phyloP scores from a whole-genome alignment of 2,329 filamentous ascomycete species.

The Microascus cirrosus region DNA sequence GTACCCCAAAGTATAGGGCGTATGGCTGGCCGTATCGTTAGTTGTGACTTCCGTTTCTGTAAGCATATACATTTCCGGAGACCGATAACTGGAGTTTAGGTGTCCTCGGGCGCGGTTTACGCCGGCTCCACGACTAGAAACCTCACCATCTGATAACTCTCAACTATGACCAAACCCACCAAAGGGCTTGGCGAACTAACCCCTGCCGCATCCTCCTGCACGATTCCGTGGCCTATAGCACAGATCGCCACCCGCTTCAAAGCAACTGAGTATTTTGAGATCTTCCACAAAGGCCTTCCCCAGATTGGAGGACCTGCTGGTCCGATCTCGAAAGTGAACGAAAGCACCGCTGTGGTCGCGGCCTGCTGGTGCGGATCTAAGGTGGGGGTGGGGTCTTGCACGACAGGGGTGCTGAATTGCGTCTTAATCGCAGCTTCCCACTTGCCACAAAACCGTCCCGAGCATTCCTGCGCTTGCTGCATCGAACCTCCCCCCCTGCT shows the following conservation, averaged over 20 bases:
- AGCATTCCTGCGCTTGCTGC: neutral
- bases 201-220: neutral
- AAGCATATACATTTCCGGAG: neutral
- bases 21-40: neutral
- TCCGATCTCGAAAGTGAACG: neutral
- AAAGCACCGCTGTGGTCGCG: neutral
- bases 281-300: neutral
- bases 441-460: neutral
- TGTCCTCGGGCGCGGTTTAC: neutral
- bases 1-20: neutral
- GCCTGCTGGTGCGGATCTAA: neutral
- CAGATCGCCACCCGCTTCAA: neutral
- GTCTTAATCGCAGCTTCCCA: neutral
- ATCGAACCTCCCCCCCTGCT: neutral
- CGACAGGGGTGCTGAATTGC: neutral
- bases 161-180: neutral
- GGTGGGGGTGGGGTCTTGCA: neutral
- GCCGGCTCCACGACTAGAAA: neutral
- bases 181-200: neutral
- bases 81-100: neutral
- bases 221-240: no score
- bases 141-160: neutral
- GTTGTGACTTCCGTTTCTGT: neutral
- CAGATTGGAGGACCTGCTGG: neutral
- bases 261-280: neutral